Base-by-base conservation (phyloP, 371 early-diverging fungal species). In the Batkoa obscura region DNA sequence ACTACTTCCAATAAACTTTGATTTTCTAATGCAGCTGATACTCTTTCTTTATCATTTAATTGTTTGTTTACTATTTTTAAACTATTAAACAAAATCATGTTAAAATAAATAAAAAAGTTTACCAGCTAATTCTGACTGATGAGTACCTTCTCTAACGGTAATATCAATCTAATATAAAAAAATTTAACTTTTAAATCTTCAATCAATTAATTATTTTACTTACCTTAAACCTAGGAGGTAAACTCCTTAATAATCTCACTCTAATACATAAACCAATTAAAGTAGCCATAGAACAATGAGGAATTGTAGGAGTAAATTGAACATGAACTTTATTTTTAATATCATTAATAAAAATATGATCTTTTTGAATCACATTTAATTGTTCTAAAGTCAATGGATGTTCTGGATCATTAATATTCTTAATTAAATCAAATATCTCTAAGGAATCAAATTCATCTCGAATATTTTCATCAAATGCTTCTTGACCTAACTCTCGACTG, bases 261-360 rank as follows among this genome's bases (percentile, higher is more conserved):
- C 94, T 86, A 52, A 99, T 94, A 66, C 91, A 90, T 23, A 99
- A 79, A 0, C 99, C 99, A 69, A 99, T 99, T 55, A 99, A 67
- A 15, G 98, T 96, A 9, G 98, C 99, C 98, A 99, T 97, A 17
- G 94, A 93, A 70, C 99, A 99, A 69, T 99, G 99, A 43, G 99
- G 99, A 63, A 99, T 99, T 2, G 99, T 99, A 1, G 99, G 99
- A 6, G 91, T 93, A 64, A 99, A 88, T 64, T 80, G 79, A 53
- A 92, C 84, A 9, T 71, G 59, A 17, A 94, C 71, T 45, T 67
- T 74, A 66, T 73, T 80, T 34, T 58, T 58, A 3, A 71, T 69
- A 62, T 86, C 78, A 59, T 83, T 78, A 2, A 95, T 88, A 10
- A 64, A 56, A 58, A 96, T 81, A 62, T 89, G 91, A 35, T 87